Conservation (phyloP, 805 yeast species). For the Wickerhamiella allomyrinae region DNA sequence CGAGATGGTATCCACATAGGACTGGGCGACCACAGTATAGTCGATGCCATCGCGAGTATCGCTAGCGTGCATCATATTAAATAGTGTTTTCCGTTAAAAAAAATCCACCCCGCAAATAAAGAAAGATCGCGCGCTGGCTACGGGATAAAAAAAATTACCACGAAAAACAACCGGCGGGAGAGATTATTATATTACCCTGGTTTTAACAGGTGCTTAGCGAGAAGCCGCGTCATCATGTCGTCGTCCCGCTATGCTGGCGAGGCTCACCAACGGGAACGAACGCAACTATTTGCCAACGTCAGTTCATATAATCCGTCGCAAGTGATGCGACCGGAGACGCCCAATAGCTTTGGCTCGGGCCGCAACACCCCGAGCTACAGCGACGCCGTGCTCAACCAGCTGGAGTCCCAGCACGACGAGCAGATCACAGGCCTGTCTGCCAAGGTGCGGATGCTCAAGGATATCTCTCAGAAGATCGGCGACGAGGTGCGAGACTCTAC, state of each 20-base stretch:
- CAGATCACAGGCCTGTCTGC: constrained; percentile 40
- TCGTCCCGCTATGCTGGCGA: constrained; percentile 8
- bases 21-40: constrained; percentile 21
- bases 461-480: constrained; percentile 44
- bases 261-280: constrained; percentile 26
- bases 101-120: too few relatives aligned
- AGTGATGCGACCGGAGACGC: constrained; percentile 8
- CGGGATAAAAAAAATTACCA: too few relatives aligned
- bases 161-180: too few relatives aligned
- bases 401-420: constrained; percentile 56
- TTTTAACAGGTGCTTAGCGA: neutral
- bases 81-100: too few relatives aligned
- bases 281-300: constrained; percentile 26
- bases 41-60: constrained; percentile 12
- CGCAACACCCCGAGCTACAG: constrained; percentile 24
- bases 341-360: neutral
- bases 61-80: too few relatives aligned
- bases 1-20: constrained; percentile 21
- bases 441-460: constrained; percentile 41
- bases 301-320: constrained; percentile 20
- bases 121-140: too few relatives aligned
- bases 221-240: constrained; percentile 1
- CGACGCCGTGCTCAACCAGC: constrained; percentile 40
- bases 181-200: neutral
- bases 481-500: constrained; percentile 46